Base-by-base conservation (phyloP, 2,329 filamentous ascomycete species). In the Coccinonectria pachysandricola region DNA sequence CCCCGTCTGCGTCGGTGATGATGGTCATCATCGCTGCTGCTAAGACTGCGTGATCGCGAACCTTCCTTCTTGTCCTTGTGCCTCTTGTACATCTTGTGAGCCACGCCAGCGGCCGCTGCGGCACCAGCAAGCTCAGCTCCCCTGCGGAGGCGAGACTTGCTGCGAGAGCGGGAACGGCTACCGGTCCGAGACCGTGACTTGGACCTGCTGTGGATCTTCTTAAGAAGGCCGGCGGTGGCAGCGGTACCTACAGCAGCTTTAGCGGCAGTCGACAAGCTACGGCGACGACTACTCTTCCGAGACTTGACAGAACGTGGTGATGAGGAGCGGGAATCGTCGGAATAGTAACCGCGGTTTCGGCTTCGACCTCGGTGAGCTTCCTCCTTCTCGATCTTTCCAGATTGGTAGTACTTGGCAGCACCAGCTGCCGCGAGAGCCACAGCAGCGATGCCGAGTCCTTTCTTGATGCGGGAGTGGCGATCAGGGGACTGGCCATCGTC, bases 391-490 rank as follows among this genome's bases (percentile, higher is more conserved):
- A 67, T 50, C 43, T 71, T 75, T 50, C 62, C 69, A 39, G 66
- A 64, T 36, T 75, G 66, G 46, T 71, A 68, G 43, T 75, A 76
- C 45, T 77, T 76, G 35, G 71, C 65, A 5, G 73, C 73, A n/a
- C 73, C 74, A 4, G 73, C 72, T 12, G 75, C 69, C 6, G 73
- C 74, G 13, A 78, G 59, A 10, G 72, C 73, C 12, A 74, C 71
- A 7, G 72, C 73, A 7, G 74, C 74, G 21, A 77, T 60, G 16
- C 72, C 74, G 12, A 78, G 56, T 12, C 71, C 73, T 2, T 70
- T 75, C 49, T 74, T 74, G 28, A 78, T 55, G 24, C 63, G 63
- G 21, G 60, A 64, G 19, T 60, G 56, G 25, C 57, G 53, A 20
- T 62, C 52, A 8, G 53, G 56, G 8, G 54, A 59, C 10, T 51